These are phyloP conservation scores for Dichomitus squalens DNA, from an alignment of 1,284 basidiomycete genomes.

Conservation along the genomic window DNA sequence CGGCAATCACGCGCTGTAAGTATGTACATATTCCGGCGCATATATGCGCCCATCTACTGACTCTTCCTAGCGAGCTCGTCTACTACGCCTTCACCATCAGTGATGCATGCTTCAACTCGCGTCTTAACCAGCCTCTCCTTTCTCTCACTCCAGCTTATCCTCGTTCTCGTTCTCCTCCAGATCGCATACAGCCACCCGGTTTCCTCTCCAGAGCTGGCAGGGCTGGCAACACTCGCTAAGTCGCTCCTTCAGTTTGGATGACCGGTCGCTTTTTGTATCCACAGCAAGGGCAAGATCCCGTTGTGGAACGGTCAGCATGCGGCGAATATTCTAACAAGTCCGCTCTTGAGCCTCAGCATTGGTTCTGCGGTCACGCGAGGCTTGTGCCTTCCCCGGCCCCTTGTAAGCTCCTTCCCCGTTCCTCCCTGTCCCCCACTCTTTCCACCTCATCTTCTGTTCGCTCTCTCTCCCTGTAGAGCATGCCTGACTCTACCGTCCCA, in stretches of 20 bases:
- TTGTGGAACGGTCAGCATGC: conserved; percentile 25
- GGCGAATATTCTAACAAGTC: conserved; percentile 28
- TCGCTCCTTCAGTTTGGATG: conserved; percentile 7
- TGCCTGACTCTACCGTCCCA: conserved; percentile 21
- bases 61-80: conserved; percentile 29
- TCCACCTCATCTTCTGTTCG: conserved; percentile 17
- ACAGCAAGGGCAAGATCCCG: conserved; percentile 13
- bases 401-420: conserved; percentile 19
- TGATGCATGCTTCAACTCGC: conserved; percentile 8
- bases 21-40: too few species aligned
- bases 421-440: conserved; percentile 26
- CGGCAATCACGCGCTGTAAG: too few species aligned
- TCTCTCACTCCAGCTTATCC: conserved; percentile 20
- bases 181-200: background rate
- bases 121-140: conserved; percentile 13
- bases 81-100: conserved; percentile 25
- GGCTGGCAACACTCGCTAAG: background rate
- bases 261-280: conserved; percentile 8
- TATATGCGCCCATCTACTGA: too few species aligned
- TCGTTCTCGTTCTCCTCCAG: conserved; percentile 3
- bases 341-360: conserved; percentile 33
- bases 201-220: background rate
- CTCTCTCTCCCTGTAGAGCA: conserved; percentile 22
- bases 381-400: conserved; percentile 14
- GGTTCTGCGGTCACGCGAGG: conserved; percentile 27